phyloP scores from a whole-genome alignment of 2,329 filamentous ascomycete genomes.

The Macrophomina phaseolina region DNA sequence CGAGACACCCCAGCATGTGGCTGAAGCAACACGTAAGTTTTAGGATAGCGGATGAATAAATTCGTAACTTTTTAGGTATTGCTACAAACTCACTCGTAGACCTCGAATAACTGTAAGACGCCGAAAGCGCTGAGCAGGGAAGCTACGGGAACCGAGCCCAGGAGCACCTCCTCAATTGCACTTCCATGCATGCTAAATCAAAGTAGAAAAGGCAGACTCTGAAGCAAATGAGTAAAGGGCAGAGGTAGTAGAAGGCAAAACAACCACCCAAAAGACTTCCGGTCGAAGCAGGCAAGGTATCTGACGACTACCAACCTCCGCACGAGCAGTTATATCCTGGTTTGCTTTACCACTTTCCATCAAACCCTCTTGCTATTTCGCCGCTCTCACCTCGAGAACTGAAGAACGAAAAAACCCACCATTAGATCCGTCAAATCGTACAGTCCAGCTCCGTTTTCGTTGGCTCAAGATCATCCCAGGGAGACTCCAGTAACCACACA shows the following conservation, averaged over 20 bases:
- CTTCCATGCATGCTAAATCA: conserved; percentile 1
- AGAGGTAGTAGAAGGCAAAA: conserved; percentile 7
- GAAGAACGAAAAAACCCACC: conserved; percentile 8
- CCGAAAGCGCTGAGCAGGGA: neutral
- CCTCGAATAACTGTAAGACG: neutral
- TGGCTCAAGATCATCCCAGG: conserved; percentile 12
- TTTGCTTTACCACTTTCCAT: neutral
- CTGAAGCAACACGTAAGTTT: neutral
- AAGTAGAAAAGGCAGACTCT: neutral
- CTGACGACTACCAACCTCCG: neutral
- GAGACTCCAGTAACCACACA: conserved; percentile 8
- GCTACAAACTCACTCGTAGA: conserved; percentile 5
- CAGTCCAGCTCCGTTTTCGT: conserved; percentile 8
- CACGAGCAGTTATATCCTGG: neutral
- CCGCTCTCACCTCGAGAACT: neutral
- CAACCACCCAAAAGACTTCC: neutral
- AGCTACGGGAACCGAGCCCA: neutral
- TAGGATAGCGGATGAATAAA: neutral
- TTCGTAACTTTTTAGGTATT: conserved; percentile 16
- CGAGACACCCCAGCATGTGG: neutral
- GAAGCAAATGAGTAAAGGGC: neutral
- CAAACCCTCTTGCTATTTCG: neutral
- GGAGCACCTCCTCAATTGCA: neutral
- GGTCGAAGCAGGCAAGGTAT: neutral
- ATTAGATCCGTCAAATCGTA: conserved; percentile 26